Conservation (phyloP, 371 early-diverging fungal species). For the Nosema granulosis region DNA sequence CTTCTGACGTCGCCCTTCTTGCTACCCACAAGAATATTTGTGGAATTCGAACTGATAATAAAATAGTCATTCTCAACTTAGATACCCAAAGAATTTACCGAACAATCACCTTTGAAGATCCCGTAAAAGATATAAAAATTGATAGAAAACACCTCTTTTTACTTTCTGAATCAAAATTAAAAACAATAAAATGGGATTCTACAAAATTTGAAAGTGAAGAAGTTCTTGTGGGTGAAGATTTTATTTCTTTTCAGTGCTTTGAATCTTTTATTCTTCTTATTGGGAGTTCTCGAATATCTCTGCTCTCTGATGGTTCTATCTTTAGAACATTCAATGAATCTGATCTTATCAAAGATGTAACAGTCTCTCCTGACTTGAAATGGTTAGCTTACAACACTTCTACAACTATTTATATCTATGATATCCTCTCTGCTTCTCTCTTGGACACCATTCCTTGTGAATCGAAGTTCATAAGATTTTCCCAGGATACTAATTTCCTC, state of each 20-base stretch:
- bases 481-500: conserved; percentile 21
- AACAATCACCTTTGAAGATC: not conserved
- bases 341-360: conserved; percentile 3
- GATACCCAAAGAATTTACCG: not conserved
- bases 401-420: conserved; percentile 10
- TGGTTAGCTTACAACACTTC: conserved; percentile 12
- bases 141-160: not conserved
- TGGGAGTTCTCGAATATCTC: not conserved
- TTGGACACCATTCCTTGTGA: conserved; percentile 19
- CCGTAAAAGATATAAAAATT: not conserved
- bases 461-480: conserved; percentile 39
- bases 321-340: conserved; percentile 9
- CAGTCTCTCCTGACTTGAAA: conserved; percentile 21
- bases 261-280: not conserved
- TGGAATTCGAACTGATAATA: not conserved
- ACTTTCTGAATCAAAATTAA: not conserved
- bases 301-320: conserved; percentile 23
- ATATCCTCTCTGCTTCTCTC: conserved; percentile 12
- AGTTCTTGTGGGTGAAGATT: not conserved
- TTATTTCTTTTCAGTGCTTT: not conserved
- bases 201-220: not conserved
- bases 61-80: not conserved
- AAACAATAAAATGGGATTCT: not conserved
- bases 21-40: not conserved
- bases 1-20: not conserved